Evolutionary conservation across 2,329 filamentous ascomycete genomes (phyloP).

Genomic region (Fusarium brevicatenulatum): DNA sequence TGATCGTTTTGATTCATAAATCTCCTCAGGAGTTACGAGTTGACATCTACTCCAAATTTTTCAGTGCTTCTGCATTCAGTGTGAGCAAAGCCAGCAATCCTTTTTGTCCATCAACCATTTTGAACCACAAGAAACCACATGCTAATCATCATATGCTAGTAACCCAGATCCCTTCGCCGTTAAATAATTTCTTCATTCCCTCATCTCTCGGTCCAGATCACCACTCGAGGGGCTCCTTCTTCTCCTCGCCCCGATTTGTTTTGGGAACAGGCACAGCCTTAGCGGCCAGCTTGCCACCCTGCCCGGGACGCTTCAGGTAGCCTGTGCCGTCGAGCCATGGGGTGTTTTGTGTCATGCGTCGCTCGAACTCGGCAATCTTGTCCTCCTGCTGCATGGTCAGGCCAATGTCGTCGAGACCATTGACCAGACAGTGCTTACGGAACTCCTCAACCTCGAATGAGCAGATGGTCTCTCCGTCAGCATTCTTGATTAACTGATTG

Average conservation of each 20-base stretch:
- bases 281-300: slow-evolving; percentile 64
- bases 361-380: slow-evolving; percentile 87
- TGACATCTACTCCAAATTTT: slow-evolving; percentile 20
- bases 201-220: slow-evolving; percentile 53
- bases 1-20: slow-evolving; percentile 18
- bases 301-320: slow-evolving; percentile 73
- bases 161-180: slow-evolving; percentile 38
- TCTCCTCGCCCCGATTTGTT: slow-evolving; percentile 87
- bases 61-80: slow-evolving; percentile 26
- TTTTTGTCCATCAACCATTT: slow-evolving; percentile 14
- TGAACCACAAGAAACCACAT: slow-evolving; percentile 23
- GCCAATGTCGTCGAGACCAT: slow-evolving; percentile 95
- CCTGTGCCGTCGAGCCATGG: slow-evolving; percentile 92
- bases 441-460: slow-evolving; percentile 91
- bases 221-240: slow-evolving; percentile 91
- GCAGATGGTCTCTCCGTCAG: slow-evolving; percentile 77
- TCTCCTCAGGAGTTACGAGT: slow-evolving; percentile 21
- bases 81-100: slow-evolving; percentile 17
- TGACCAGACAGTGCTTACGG: slow-evolving; percentile 91
- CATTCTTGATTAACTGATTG: slow-evolving; percentile 83
- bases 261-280: slow-evolving; percentile 79
- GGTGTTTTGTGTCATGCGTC: slow-evolving; percentile 77
- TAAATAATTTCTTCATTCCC: slow-evolving; percentile 26
- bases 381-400: slow-evolving; percentile 92
- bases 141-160: slow-evolving; percentile 38